Base-by-base conservation (phyloP, 2,329 filamentous ascomycete genomes). In the Aspergillus hortae region DNA sequence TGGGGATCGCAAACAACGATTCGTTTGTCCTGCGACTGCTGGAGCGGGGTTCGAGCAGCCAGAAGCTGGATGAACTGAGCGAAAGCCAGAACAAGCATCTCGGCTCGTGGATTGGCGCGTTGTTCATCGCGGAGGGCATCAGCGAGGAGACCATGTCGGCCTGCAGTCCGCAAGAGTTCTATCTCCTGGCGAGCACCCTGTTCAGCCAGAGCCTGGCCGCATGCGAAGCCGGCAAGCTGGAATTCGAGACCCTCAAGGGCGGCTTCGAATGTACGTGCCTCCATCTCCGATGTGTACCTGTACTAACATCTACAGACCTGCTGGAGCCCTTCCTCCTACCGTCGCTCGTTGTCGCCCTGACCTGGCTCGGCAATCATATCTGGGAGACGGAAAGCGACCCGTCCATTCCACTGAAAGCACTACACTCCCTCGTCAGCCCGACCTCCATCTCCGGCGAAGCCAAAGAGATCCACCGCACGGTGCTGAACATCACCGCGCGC, bases 91-190 rank as follows among this genome's bases (percentile, higher is more conserved):
- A 73, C 52, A 79, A 77, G 45, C 78, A 85, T 55, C 73, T 86
- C 1, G 76, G 76, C 2, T 77, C 76, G 27, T 87, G 84, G 84
- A 77, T 86, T 30, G 78, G 77, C 43, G 82, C 81, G 3, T 70
- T 87, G 2, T 86, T 83, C 56, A 79, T 84, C 36, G 80, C 82
- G 2, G 82, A 86, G 63, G 80, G 80, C 1, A 82, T 86, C 38
- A 81, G 77, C 49, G 83, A 87, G 58, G 84, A 87, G 53, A 78
- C 84, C 2, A 84, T 85, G 74, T 80, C 82, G 19, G 77, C 80
- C 11, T 86, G 84, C 65, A 82, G 80, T 38, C 84, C 84, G 1
- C 82, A 85, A 48, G 80, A 85, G 38, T 86, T 86, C 56, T 86
- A 86, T 59, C 66, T 81, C 21, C 76, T 86, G 15, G 81, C 85